Conservation (phyloP, 345 rosid species). For the Brassica nigra region DNA sequence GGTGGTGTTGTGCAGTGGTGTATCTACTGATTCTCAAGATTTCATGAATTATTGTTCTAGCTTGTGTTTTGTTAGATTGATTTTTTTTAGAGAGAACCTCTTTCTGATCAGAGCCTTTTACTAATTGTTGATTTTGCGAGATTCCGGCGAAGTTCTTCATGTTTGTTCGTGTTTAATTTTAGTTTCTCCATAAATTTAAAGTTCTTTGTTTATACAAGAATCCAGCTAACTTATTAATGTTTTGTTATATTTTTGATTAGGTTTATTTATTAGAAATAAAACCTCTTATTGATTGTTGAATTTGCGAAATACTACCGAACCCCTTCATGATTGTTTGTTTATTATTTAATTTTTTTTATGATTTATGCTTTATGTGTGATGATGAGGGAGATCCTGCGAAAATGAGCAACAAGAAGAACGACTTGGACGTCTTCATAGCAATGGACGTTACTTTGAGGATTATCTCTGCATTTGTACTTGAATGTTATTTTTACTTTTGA, state of each 20-base stretch:
- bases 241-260: background rate
- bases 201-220: background rate
- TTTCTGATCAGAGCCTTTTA: background rate
- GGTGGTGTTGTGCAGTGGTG: too few relatives aligned
- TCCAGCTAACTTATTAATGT: background rate
- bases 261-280: background rate
- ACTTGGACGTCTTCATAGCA: background rate
- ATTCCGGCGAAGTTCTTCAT: background rate
- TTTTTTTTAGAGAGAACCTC: background rate
- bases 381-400: background rate
- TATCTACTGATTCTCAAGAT: too few relatives aligned
- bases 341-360: too few relatives aligned
- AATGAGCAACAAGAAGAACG: background rate
- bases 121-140: background rate
- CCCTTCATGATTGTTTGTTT: too few relatives aligned
- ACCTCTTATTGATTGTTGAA: too few relatives aligned
- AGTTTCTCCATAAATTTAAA: background rate
- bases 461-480: background rate
- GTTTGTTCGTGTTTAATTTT: background rate
- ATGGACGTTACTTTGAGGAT: background rate
- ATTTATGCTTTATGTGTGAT: background rate
- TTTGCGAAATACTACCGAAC: too few relatives aligned
- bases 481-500: background rate
- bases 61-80: background rate
- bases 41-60: too few relatives aligned